Base-by-base conservation (phyloP, 129 eudicot species). In the Chrysanthemum seticuspe region DNA sequence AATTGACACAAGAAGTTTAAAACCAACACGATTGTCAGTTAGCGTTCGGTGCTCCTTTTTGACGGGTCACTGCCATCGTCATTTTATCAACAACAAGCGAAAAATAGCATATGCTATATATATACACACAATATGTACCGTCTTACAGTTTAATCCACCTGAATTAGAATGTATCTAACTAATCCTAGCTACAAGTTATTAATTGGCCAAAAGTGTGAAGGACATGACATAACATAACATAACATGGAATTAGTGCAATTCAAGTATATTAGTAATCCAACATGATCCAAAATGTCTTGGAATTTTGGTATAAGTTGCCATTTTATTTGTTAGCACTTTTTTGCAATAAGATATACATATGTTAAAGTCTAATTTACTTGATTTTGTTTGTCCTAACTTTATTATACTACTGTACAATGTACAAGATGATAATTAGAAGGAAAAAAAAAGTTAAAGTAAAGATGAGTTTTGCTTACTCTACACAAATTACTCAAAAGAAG, bases 401-500 rank as follows among this genome's bases (percentile, higher is more conserved):
- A 69, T 68, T 19, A 50, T 34, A 68, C 2, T 23, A 23, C 25
- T 23, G 25, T 1, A 68, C 49, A 31, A 47, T 56, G 45, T 13
- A 27, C 15, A 34, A 2, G 60, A 60, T 59, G 3, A 56, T 15
- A 23, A 67, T 56, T 16, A 74, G 14, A 13, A 51, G 40, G 16
- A 51, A 18, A 61, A 3, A 15, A 77, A 44, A 62, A 40, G 47
- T 40, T 40, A 40, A 40, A 40, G 47, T 64, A 77, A 78, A 78
- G 72, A 53, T 34, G 65, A 78, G 12, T 72, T 53, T 71, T 64
- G 77, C 59, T 55, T 75, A 56, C 59, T 61, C 29, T 70, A 68
- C 56, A 68, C 70, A 54, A 54, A 52, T 49, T 66, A 59, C 74
- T 47, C 50, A 65, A 76, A 67, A 76, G 52, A 50, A 75, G 56